Conservation (phyloP, 2,329 filamentous ascomycete species). For the Alternaria sp. region DNA sequence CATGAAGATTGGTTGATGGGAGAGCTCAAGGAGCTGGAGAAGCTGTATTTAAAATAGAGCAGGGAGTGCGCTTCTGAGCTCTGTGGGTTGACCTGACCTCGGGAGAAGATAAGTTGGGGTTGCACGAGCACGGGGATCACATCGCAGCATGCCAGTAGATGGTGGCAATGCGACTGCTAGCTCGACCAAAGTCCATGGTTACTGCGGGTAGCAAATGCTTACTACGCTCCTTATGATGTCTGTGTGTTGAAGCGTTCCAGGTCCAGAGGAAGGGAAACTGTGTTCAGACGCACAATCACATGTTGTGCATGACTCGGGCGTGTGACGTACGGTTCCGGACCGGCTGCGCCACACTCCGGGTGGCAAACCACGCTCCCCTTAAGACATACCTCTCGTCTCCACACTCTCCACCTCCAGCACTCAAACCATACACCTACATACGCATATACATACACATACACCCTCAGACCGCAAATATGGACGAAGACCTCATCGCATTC, state of each 20-base stretch:
- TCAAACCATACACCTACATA: background rate
- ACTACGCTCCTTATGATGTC: no score
- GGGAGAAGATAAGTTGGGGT: background rate
- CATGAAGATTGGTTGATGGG: background rate
- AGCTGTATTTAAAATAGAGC: background rate
- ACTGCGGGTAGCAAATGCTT: background rate
- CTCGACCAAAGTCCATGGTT: background rate
- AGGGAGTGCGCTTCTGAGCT: background rate
- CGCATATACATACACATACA: background rate
- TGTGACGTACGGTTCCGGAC: background rate
- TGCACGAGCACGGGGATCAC: background rate
- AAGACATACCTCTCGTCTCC: background rate
- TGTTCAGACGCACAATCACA: background rate
- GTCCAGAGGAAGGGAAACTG: background rate
- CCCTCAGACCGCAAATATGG: conserved; percentile 20
- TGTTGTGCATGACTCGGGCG: background rate
- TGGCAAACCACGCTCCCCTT: conserved; percentile 7
- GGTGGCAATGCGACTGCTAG: background rate
- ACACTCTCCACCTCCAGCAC: background rate
- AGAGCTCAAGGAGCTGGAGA: background rate
- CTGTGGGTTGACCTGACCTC: background rate
- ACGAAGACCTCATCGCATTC: conserved; percentile 37
- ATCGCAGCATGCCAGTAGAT: background rate
- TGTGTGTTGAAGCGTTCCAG: background rate
- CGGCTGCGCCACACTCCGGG: conserved; percentile 12